A percentile compares a stretch with the other conserved stretches of the same genome.
Evolutionary conservation across 129 eudicot species (phyloP).

Genomic region (Arctium lappa): DNA sequence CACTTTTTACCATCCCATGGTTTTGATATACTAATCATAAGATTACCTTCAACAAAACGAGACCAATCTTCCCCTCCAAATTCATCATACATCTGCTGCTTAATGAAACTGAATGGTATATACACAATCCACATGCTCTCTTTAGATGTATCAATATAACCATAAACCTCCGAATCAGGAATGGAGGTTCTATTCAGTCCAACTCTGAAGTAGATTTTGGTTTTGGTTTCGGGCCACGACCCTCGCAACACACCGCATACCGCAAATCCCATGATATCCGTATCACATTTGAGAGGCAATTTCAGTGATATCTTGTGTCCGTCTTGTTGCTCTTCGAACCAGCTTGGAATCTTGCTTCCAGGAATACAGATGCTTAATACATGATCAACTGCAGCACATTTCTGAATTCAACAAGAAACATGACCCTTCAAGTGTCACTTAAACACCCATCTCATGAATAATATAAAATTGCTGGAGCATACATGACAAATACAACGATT

Average conservation of each 20-base stretch:
- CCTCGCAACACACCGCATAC: neutral
- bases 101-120: neutral
- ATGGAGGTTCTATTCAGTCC: neutral
- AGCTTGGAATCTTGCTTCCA: neutral
- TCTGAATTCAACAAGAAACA: too few relatives aligned
- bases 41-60: neutral
- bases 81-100: neutral
- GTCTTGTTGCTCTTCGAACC: neutral
- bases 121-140: neutral
- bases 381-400: too few relatives aligned
- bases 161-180: too few relatives aligned
- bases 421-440: too few relatives aligned
- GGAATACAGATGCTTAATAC: neutral
- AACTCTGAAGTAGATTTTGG: neutral
- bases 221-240: neutral
- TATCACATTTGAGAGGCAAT: neutral
- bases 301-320: neutral
- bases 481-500: too few relatives aligned
- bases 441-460: too few relatives aligned
- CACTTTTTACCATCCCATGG: too few relatives aligned
- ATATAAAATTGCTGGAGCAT: too few relatives aligned
- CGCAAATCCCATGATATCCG: neutral
- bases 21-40: too few relatives aligned
- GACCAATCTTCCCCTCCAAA: neutral
- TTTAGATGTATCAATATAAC: too few relatives aligned